Evolutionary conservation across 768 basidiomycete genomes (phyloP), one percentile per base, ranked within the genome.

Genomic region (Kwoniella pini): DNA sequence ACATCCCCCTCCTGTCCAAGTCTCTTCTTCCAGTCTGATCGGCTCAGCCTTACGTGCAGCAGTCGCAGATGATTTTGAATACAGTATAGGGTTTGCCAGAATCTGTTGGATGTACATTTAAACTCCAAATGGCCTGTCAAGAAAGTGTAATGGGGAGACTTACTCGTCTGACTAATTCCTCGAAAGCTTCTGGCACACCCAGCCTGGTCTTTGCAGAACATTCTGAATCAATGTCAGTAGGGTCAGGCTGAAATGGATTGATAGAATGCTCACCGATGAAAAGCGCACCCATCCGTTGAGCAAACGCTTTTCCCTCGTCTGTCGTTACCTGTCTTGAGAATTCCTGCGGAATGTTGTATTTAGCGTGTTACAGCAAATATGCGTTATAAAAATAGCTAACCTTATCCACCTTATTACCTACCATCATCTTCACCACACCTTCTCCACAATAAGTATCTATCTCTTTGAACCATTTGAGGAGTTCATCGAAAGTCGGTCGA

Each of bases 401-500:
- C 84, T 94, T 95, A 82, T 98, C 93, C 17, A 95, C 81, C 80
- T 98, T 99, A 80, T 83, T 83, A 10, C 82, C 95, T 2, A 99
- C 93, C 21, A 99, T 84, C 71, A 98, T 91, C 84, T 93, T 91
- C 46, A 91, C 89, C 21, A 96, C 90, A 1, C 87, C 87, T 19
- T 82, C 82, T 1, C 86, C 86, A 54, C 94, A 90, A 74, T 96
- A 97, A 11, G 90, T 94, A 73, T 97, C 93, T 5, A 98, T 86
- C 75, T 97, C 94, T 51, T 85, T 85, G 75, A 82, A 80, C 96
- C 96, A 99, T 60, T 87, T 83, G 15, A 91, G 88, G n/a, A 98
- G 85, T 9, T 91, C 89, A 21, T 97, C 92, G 74, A 94, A 98
- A 0, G 92, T 90, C 77, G 91, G 89, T 31, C 92, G 84, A 67